Conservation (phyloP, 371 early-diverging fungal genomes). For the Mucor lusitanicus region DNA sequence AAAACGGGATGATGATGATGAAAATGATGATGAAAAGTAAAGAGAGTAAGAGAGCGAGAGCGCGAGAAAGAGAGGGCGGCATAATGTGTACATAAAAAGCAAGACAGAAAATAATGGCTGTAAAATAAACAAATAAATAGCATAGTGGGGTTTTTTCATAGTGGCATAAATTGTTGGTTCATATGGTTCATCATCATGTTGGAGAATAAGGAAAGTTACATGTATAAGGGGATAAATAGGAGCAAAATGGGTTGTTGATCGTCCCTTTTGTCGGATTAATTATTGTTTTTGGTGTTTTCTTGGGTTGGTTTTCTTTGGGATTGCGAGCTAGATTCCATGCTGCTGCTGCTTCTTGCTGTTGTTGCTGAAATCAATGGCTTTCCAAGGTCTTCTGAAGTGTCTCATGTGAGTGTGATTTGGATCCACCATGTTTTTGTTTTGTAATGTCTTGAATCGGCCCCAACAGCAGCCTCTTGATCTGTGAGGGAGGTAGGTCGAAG, state of each 20-base stretch:
- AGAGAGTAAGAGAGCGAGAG: neutral
- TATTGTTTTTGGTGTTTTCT: slow-evolving; percentile 13
- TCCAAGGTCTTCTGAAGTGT: slow-evolving; percentile 33
- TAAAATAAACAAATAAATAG: neutral
- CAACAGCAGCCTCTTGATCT: slow-evolving; percentile 55
- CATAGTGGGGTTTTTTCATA: slow-evolving; percentile 5
- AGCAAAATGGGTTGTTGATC: neutral
- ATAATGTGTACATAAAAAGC: neutral
- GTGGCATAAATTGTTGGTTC: neutral
- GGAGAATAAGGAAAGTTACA: neutral
- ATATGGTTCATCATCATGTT: neutral
- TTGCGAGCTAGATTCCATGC: neutral
- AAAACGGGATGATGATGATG: neutral
- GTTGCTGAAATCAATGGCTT: slow-evolving; percentile 22
- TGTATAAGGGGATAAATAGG: slow-evolving; percentile 5
- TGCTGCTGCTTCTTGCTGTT: neutral
- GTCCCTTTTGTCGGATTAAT: slow-evolving; percentile 14
- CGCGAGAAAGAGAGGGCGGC: neutral
- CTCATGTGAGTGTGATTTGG: slow-evolving; percentile 28
- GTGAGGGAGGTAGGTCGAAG: slow-evolving; percentile 48
- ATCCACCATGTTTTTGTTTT: slow-evolving; percentile 33
- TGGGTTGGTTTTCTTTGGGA: neutral
- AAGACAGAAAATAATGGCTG: neutral
- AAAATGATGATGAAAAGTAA: neutral
- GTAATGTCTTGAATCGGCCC: slow-evolving; percentile 54